phyloP scores from a whole-genome alignment of 179 eudicot genomes.

The Corrigiola litoralis region DNA sequence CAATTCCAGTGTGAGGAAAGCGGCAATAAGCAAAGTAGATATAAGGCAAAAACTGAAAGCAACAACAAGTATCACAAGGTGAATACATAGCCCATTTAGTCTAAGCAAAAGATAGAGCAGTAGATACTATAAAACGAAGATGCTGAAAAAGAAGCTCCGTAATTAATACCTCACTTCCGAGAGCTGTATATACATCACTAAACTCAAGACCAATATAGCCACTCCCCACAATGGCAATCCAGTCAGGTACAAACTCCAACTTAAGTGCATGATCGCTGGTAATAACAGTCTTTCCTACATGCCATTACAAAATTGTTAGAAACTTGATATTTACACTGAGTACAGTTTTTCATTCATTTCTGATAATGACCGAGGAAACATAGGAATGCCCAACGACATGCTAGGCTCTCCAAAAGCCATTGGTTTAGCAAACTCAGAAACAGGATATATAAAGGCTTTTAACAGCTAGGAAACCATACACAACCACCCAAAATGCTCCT shows the following conservation, averaged over 20 bases:
- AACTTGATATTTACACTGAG: not conserved
- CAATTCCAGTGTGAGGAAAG: not conserved
- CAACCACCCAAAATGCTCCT: no score
- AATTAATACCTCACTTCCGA: constrained; percentile 89
- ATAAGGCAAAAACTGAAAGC: not conserved
- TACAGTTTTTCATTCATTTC: not conserved
- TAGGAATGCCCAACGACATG: not conserved
- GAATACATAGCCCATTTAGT: not conserved
- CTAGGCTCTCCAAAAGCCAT: not conserved
- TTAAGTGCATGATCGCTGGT: constrained; percentile 99
- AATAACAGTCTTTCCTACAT: constrained; percentile 96
- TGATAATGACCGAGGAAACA: not conserved
- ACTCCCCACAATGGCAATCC: constrained; percentile 99
- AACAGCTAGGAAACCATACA: no score
- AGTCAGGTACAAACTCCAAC: constrained; percentile 89
- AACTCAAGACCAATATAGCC: constrained; percentile 99
- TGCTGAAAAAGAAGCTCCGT: constrained; percentile 1
- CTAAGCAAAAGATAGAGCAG: not conserved
- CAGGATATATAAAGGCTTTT: no score
- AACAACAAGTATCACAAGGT: not conserved
- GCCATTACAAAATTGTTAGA: constrained; percentile 5
- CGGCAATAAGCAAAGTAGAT: not conserved
- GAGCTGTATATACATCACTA: constrained; percentile 99
- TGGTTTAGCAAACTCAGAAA: no score
- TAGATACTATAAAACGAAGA: constrained; percentile 4